Base-by-base conservation (phyloP, 495 filamentous ascomycete genomes). In the Entonaema liquescens region DNA sequence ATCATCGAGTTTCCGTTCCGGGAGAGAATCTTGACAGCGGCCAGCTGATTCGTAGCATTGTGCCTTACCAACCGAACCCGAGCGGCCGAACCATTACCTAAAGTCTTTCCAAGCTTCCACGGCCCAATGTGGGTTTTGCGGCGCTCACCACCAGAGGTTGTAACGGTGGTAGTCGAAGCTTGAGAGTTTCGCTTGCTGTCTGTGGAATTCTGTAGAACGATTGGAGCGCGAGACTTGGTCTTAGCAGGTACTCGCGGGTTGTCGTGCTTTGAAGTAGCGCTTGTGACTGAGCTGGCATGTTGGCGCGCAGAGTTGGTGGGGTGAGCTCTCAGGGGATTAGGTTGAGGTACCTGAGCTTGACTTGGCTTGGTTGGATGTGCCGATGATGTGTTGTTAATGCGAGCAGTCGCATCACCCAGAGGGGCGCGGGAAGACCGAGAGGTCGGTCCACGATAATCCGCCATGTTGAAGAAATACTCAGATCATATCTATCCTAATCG, bases 1-100 rank as follows among this genome's bases (percentile, higher is more conserved):
- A 89, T 86, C 72, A 90, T 86, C 19, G 89, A 86, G 1, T 90
- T 91, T 5, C 84, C 89, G 59, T 86, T 88, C 77, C 93, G 95
- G 53, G 91, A 89, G 19, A 99, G 90, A 65, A 99, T 97, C 85
- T 99, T 99, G 78, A 97, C 88, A 5, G 96, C 95, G 9, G 92
- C 95, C 28, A 89, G 82, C 65, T 96, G 87, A 3, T 90, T 86
- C 0, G 92, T 93, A 13, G 84, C 78, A 17, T 84, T 85, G 80
- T 99, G 93, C 65, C 89, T 89, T 1, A 93, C 95, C 52, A 93
- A 77, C 54, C 95, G 86, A 8, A 99, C 96, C 5, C 92, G 85
- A 2, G 92, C 93, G 60, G 92, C 94, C 0, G 93, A 89, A 7
- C 95, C 95, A 63, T 90, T 89, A 0, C 95, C 95, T 52, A 99